Percentiles rank a stretch among this genome's conserved stretches.
Evolutionary conservation across 1,284 basidiomycete genomes (phyloP).

Genomic region (Tremellales sp.): DNA sequence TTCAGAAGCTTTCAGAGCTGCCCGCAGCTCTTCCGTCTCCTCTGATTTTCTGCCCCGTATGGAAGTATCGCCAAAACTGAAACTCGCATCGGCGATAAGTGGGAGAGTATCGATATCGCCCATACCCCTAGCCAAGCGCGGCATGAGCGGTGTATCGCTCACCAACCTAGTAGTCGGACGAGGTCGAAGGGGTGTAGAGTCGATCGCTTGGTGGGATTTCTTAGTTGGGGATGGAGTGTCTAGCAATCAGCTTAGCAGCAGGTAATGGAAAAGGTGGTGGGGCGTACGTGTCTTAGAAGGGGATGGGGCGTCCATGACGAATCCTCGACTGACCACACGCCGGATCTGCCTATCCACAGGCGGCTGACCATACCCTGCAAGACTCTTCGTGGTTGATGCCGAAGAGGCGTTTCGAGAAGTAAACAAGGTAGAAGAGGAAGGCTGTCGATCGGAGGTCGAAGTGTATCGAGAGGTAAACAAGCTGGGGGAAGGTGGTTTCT

Average conservation of each 20-base stretch:
- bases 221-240: background rate
- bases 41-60: background rate
- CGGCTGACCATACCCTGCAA: background rate
- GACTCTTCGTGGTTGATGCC: background rate
- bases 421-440: too few relatives aligned
- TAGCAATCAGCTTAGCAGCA: background rate
- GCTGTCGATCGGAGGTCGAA: too few relatives aligned
- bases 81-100: background rate
- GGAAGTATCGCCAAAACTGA: background rate
- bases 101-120: background rate
- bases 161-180: background rate
- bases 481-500: background rate
- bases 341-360: background rate
- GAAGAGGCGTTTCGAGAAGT: background rate
- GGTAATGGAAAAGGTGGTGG: background rate
- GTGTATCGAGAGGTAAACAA: too few relatives aligned
- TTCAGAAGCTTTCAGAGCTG: background rate
- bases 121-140: background rate
- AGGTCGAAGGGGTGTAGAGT: background rate
- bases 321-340: too few relatives aligned
- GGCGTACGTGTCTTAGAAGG: background rate
- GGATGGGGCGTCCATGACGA: background rate
- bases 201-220: background rate
- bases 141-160: background rate
- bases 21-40: background rate